Conservation (phyloP, 1,284 basidiomycete genomes). For the Moesziomyces aphidis region DNA sequence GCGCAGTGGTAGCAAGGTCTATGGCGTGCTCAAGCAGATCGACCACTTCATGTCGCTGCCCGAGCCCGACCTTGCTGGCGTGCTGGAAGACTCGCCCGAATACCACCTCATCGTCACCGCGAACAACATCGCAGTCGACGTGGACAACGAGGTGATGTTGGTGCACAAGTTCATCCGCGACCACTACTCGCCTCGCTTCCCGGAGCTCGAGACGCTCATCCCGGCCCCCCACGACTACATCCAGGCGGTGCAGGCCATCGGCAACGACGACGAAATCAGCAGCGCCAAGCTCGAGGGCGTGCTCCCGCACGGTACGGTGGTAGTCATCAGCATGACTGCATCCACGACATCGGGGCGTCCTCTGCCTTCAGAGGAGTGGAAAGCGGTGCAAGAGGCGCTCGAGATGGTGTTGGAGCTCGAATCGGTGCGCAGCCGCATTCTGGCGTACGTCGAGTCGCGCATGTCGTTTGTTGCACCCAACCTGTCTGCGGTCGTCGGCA, state of each 20-base stretch:
- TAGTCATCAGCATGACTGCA: conserved; percentile 95
- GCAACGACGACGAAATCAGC: conserved; percentile 80
- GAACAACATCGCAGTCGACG: conserved; percentile 97
- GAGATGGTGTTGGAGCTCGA: conserved; percentile 88
- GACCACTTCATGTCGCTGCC: conserved; percentile 83
- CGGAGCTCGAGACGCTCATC: conserved; percentile 94
- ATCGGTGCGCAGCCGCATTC: conserved; percentile 86
- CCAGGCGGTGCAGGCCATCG: conserved; percentile 86
- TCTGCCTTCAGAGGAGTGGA: conserved; percentile 80
- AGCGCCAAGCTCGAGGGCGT: conserved; percentile 83
- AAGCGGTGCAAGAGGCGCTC: conserved; percentile 83
- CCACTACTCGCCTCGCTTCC: conserved; percentile 95
- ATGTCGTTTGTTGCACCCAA: conserved; percentile 99
- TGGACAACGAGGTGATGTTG: conserved; percentile 96
- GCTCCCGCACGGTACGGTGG: conserved; percentile 89
- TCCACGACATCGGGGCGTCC: conserved; percentile 81
- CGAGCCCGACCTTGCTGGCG: conserved; percentile 78
- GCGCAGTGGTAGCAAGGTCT: conserved; percentile 80
- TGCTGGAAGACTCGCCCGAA: conserved; percentile 91
- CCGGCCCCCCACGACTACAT: conserved; percentile 92
- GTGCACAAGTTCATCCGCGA: conserved; percentile 99
- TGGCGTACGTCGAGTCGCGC: conserved; percentile 97
- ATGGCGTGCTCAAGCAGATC: conserved; percentile 82
- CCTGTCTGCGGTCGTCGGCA: conserved; percentile 96
- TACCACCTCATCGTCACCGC: conserved; percentile 96